Percentiles rank a stretch among this genome's conserved stretches.
Conservation (phyloP, 371 early-diverging fungal genomes). For the Mucor plumbeus region DNA sequence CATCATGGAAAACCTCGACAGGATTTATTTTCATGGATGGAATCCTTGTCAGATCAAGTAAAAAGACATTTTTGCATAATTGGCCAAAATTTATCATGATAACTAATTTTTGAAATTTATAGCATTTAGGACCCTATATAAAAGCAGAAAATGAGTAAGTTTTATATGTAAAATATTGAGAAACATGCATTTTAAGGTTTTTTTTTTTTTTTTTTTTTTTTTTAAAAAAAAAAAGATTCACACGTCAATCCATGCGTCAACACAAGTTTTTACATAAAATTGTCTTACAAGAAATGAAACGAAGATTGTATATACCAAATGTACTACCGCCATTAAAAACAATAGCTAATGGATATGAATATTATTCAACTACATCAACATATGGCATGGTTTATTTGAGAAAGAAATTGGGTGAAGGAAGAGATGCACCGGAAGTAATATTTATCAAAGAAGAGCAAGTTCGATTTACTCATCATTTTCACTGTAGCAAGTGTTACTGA, state of each 20-base stretch:
- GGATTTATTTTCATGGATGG: constrained; percentile 69
- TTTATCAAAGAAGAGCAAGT: no score
- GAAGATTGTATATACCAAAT: constrained; percentile 49
- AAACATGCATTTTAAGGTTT: background rate
- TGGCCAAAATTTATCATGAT: background rate
- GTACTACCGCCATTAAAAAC: constrained; percentile 59
- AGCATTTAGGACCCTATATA: constrained; percentile 58
- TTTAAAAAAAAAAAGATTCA: constrained; percentile 35
- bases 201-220: background rate
- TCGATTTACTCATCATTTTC: background rate
- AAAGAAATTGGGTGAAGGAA: constrained; percentile 47
- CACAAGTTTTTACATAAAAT: constrained; percentile 42
- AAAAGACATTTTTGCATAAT: constrained; percentile 7
- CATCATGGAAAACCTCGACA: constrained; percentile 52
- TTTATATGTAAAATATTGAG: background rate
- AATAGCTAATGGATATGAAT: constrained; percentile 62
- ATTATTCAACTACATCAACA: constrained; percentile 62
- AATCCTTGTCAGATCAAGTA: constrained; percentile 59
- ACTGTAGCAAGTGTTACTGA: constrained; percentile 58
- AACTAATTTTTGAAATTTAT: background rate
- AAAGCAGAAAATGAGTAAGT: constrained; percentile 63
- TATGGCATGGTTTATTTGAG: constrained; percentile 67
- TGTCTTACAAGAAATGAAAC: constrained; percentile 61
- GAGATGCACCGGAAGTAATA: constrained; percentile 52
- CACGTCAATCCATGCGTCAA: constrained; percentile 32